These are phyloP conservation scores for Hypoxylon cercidicola DNA, from an alignment of 495 filamentous ascomycete species.

Conservation along the genomic window DNA sequence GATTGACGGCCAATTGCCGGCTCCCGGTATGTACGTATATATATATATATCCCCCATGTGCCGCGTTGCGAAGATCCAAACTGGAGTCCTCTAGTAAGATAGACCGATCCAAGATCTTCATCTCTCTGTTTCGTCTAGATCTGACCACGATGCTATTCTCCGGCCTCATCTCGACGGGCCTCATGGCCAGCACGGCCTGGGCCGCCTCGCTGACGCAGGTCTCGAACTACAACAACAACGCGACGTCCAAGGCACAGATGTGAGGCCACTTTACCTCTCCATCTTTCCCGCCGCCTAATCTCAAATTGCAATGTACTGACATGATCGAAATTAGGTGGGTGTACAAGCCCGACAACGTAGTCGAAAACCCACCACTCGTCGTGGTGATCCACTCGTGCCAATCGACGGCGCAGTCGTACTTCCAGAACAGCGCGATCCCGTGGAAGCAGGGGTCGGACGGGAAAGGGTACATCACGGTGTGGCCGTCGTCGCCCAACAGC, in stretches of 20 bases:
- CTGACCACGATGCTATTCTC: conserved; percentile 25
- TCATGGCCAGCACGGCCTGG: conserved; percentile 35
- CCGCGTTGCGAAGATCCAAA: background rate
- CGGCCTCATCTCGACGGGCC: conserved; percentile 21
- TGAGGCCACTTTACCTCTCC: conserved; percentile 24
- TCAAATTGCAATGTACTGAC: background rate
- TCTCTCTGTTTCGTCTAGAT: background rate
- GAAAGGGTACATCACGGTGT: conserved; percentile 68
- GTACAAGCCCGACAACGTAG: conserved; percentile 64
- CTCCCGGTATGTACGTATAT: background rate
- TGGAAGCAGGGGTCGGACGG: conserved; percentile 60
- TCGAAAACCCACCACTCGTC: conserved; percentile 61
- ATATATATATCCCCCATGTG: conserved; percentile 19
- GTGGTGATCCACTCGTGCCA: conserved; percentile 68
- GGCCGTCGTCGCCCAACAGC: conserved; percentile 58
- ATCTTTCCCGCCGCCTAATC: background rate
- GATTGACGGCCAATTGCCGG: conserved; percentile 8
- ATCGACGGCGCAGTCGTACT: conserved; percentile 63
- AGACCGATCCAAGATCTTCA: conserved; percentile 7
- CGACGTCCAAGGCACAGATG: conserved; percentile 53
- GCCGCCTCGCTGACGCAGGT: conserved; percentile 51
- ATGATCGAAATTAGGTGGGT: conserved; percentile 50
- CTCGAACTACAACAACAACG: conserved; percentile 51
- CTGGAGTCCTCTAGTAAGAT: background rate
- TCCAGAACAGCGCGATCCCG: conserved; percentile 58